These are phyloP conservation scores for Carnegiea gigantea DNA, from an alignment of 179 eudicot species.

Conservation along the genomic window DNA sequence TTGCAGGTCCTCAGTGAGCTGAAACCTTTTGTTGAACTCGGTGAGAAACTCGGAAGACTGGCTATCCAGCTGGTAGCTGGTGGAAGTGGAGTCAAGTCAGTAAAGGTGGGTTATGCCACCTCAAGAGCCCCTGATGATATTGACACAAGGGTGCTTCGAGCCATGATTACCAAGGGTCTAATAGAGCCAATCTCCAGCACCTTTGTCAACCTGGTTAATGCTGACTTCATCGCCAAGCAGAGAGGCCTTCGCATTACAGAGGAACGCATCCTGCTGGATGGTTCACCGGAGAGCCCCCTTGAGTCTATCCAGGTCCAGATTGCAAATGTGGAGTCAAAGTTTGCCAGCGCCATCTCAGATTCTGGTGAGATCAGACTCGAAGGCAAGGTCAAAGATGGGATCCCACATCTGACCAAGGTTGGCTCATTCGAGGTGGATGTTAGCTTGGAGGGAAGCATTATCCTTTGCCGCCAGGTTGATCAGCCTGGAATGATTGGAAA, in stretches of 20 bases:
- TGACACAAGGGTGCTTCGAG: constrained; percentile 89
- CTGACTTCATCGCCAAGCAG: constrained; percentile 90
- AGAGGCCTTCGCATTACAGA: constrained; percentile 79
- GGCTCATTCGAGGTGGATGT: constrained; percentile 93
- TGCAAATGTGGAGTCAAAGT: constrained; percentile 79
- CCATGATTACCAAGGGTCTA: constrained; percentile 93
- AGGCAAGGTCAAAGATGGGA: constrained; percentile 83
- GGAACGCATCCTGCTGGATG: constrained; percentile 72
- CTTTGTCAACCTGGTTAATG: constrained; percentile 85
- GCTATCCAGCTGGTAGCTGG: constrained; percentile 90
- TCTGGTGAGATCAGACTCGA: constrained; percentile 80
- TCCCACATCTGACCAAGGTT: constrained; percentile 84
- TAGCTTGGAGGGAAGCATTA: constrained; percentile 82
- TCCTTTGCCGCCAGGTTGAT: constrained; percentile 89
- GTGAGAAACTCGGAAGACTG: constrained; percentile 84
- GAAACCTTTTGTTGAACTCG: constrained; percentile 81
- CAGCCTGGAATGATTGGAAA: constrained; percentile 96
- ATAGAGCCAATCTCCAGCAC: constrained; percentile 87
- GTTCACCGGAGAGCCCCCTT: constrained; percentile 88
- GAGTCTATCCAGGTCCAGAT: constrained; percentile 81
- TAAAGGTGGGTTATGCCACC: constrained; percentile 74
- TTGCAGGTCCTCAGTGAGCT: constrained; percentile 82
- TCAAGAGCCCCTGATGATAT: constrained; percentile 95
- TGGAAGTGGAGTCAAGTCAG: constrained; percentile 87
- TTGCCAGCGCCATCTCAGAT: constrained; percentile 86